Evolutionary conservation across 108 stramenopile species (phyloP).

Genomic region (Pseudonitzschia delicatissima): DNA sequence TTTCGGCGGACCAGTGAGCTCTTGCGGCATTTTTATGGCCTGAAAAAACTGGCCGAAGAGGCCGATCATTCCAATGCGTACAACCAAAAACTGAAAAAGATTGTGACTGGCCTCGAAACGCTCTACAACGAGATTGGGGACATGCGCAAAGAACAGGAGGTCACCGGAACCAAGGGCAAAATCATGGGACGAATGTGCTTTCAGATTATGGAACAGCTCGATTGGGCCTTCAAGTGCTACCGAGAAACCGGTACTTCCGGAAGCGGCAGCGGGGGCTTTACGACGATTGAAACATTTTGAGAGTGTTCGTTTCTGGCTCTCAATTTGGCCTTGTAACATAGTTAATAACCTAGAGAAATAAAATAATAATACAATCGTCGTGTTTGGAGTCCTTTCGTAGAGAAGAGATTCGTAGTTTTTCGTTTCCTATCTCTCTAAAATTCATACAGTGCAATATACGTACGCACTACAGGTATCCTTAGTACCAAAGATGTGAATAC

Average conservation of each 20-base stretch:
- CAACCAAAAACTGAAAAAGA: constrained; percentile 59
- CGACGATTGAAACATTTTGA: constrained; percentile 49
- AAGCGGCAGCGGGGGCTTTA: constrained; percentile 71
- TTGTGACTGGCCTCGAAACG: constrained; percentile 74
- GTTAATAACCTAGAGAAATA: no score
- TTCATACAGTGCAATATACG: no score
- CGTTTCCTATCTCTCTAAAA: no score
- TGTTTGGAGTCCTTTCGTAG: no score
- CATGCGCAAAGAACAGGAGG: constrained; percentile 52
- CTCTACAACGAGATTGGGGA: constrained; percentile 61
- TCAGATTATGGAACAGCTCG: constrained; percentile 88
- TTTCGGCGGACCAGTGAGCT: constrained; percentile 82
- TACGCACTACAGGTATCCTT: no score
- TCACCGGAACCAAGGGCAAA: constrained; percentile 55
- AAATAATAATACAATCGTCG: no score
- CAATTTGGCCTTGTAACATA: no score
- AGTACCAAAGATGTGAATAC: no score
- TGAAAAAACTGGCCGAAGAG: constrained; percentile 45
- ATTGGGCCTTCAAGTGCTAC: constrained; percentile 84
- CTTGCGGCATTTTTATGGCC: constrained; percentile 84
- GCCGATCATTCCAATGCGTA: constrained; percentile 13
- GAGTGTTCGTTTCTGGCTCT: no score
- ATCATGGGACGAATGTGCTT: constrained; percentile 79
- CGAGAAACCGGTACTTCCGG: constrained; percentile 61
- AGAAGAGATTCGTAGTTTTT: no score